A percentile compares a stretch with the other conserved stretches of the same genome.
These are phyloP conservation scores for Panellus pusillus DNA, from an alignment of 768 basidiomycete genomes.

Conservation along the genomic window DNA sequence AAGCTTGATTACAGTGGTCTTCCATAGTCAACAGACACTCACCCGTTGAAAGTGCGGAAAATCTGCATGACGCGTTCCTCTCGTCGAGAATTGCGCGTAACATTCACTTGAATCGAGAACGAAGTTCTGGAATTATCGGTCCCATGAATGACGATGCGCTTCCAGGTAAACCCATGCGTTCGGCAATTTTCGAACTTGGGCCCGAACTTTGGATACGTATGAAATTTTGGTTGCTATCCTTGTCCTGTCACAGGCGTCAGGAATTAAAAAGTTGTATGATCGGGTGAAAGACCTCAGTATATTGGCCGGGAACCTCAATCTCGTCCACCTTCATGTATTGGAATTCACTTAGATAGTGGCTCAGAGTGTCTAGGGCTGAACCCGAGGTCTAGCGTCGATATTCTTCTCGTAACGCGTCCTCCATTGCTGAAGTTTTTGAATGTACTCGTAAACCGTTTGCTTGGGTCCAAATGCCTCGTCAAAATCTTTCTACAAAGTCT, in stretches of 20 bases:
- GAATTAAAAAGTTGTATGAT: not conserved
- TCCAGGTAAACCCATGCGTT: slow-evolving; percentile 83
- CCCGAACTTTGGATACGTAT: slow-evolving; percentile 85
- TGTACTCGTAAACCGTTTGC: slow-evolving; percentile 83
- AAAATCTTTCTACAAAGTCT: slow-evolving; percentile 67
- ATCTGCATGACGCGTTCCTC: slow-evolving; percentile 93
- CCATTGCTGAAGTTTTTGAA: slow-evolving; percentile 89
- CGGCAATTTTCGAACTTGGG: slow-evolving; percentile 90
- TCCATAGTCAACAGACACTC: slow-evolving; percentile 22
- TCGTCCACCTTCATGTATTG: slow-evolving; percentile 97
- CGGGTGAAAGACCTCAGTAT: slow-evolving; percentile 74
- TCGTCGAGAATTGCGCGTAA: slow-evolving; percentile 79
- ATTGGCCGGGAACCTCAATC: slow-evolving; percentile 98
- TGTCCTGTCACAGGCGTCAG: slow-evolving; percentile 58
- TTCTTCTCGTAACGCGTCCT: slow-evolving; percentile 84
- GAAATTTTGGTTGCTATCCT: slow-evolving; percentile 91
- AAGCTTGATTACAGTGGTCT: slow-evolving; percentile 4
- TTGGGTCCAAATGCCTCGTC: slow-evolving; percentile 88
- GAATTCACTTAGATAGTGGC: slow-evolving; percentile 95
- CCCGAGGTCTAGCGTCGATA: slow-evolving; percentile 78
- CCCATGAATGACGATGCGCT: slow-evolving; percentile 88
- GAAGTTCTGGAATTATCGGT: slow-evolving; percentile 86
- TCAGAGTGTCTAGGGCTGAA: slow-evolving; percentile 85
- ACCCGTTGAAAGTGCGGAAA: slow-evolving; percentile 95
- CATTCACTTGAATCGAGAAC: slow-evolving; percentile 90